Evolutionary conservation across 2,329 filamentous ascomycete species (phyloP), one percentile per base, ranked within the genome.

Genomic region (Epichloe scottii): DNA sequence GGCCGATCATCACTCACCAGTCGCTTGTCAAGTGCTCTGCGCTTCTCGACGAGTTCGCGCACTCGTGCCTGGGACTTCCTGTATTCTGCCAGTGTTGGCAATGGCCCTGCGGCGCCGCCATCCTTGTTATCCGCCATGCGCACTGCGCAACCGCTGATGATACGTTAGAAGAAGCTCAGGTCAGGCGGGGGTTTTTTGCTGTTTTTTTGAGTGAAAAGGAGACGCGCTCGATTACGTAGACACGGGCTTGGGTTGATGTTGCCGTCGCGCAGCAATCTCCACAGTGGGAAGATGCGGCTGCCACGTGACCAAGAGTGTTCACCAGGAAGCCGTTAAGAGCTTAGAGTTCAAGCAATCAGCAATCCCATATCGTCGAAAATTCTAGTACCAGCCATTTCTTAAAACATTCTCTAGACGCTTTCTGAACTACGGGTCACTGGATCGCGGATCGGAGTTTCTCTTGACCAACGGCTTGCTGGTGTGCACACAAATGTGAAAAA

Each of bases 61-160:
- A 77, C 69, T 30, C 69, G 67, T 45, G 69, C 65, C 54, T 75
- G 72, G 42, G 75, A 70, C 54, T 75, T 74, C 59, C 73, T 72
- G 54, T 77, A 77, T 58, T 76, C 73, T 17, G 69, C 67, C 63
- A 69, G 63, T 6, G 64, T 70, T 23, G 65, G 63, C 52, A 65
- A 61, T 35, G 64, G 59, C 48, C 58, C 60, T 37, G 57, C 48
- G 35, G 55, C 54, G 51, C 51, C 54, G 37, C 51, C 51, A 45
- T 59, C 57, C 46, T 66, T 68, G 41, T 57, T 63, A 51, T 68
- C 66, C 26, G 66, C 62, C 67, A 69, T 69, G 42, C 51, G 57
- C 51, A n/a, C 11, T 44, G 48, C 21, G 33, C 19, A 38, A 30
- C 12, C 17, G 34, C 14, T 35, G 8, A n/a, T n/a, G 26, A 11